A percentile compares a stretch with the other conserved stretches of the same genome.
phyloP scores from a whole-genome alignment of 2,329 filamentous ascomycete genomes.

The Cercospora zeina region DNA sequence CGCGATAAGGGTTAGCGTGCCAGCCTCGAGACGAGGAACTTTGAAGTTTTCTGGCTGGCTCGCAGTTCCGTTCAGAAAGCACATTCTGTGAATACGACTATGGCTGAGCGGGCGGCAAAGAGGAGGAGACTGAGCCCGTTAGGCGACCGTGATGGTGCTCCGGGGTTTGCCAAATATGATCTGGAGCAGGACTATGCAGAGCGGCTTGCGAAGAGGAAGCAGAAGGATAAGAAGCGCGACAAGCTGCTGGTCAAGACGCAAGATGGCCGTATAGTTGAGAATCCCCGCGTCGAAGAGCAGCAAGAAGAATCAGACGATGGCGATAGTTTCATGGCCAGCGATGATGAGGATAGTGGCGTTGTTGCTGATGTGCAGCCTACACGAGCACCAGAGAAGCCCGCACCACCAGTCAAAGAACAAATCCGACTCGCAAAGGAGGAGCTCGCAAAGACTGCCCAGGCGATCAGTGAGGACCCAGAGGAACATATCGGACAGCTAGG shows the following conservation, averaged over 20 bases:
- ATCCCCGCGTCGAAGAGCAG: slow-evolving; percentile 44
- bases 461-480: slow-evolving; percentile 89
- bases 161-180: slow-evolving; percentile 69
- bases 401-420: slow-evolving; percentile 73
- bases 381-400: slow-evolving; percentile 55
- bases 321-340: slow-evolving; percentile 64
- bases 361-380: slow-evolving; percentile 53
- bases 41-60: slow-evolving; percentile 4
- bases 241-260: slow-evolving; percentile 83
- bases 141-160: slow-evolving; percentile 36
- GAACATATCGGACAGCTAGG: slow-evolving; percentile 82
- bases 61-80: neutral
- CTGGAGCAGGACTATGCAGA: slow-evolving; percentile 89
- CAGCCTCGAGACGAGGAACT: slow-evolving; percentile 2
- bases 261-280: slow-evolving; percentile 69
- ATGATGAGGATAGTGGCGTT: slow-evolving; percentile 49
- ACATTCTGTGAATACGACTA: slow-evolving; percentile 29
- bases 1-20: slow-evolving; percentile 11
- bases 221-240: slow-evolving; percentile 65
- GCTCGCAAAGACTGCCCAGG: slow-evolving; percentile 74
- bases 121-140: slow-evolving; percentile 54
- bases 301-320: slow-evolving; percentile 54
- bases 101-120: slow-evolving; percentile 54
- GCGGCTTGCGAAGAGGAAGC: slow-evolving; percentile 71
- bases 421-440: slow-evolving; percentile 89